phyloP scores from a whole-genome alignment of 164 flowering plant species.

The Magnolia kwangsiensis region DNA sequence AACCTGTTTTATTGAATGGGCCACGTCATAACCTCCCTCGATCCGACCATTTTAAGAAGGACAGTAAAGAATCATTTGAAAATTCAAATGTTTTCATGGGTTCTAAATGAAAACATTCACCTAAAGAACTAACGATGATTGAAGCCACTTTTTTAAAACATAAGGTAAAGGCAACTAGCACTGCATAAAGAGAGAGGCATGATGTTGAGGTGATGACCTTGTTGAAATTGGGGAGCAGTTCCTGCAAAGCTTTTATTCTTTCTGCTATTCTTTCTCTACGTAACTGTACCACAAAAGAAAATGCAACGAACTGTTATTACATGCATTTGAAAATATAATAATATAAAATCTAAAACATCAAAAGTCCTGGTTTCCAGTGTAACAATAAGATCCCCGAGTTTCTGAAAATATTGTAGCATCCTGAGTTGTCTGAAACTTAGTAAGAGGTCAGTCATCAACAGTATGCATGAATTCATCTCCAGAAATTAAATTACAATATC shows the following conservation, averaged over 20 bases:
- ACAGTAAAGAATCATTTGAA: too few species aligned
- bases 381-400: background rate
- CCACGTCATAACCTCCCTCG: too few species aligned
- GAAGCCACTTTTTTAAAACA: background rate
- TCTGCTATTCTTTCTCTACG: constrained; percentile 95
- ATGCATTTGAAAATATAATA: background rate
- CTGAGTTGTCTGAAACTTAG: too few species aligned
- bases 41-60: too few species aligned
- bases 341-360: constrained; percentile 1
- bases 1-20: too few species aligned
- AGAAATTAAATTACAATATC: too few species aligned
- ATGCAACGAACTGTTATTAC: background rate
- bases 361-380: background rate
- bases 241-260: constrained; percentile 90
- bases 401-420: too few species aligned
- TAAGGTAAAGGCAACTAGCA: background rate
- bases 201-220: constrained; percentile 49
- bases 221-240: constrained; percentile 91
- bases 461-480: too few species aligned
- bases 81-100: background rate
- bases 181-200: background rate
- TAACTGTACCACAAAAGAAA: constrained; percentile 44
- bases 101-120: background rate
- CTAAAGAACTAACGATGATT: background rate
- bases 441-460: too few species aligned